Evolutionary conservation across 371 early-diverging fungal genomes (phyloP).

Genomic region (Mucor velutinosus): DNA sequence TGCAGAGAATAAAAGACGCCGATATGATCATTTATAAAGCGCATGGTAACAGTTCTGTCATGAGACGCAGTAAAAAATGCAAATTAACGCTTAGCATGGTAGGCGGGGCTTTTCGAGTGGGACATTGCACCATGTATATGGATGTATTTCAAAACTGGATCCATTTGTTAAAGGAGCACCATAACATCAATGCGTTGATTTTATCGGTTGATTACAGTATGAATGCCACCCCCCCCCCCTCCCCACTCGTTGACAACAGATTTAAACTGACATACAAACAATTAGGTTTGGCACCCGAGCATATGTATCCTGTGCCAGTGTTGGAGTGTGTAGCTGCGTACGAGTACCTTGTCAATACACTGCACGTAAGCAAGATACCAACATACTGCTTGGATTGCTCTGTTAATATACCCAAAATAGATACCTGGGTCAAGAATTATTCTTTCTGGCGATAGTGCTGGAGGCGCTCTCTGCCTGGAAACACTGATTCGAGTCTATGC

Average conservation of each 20-base stretch:
- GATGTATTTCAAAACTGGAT: conserved; percentile 47
- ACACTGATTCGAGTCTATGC: conserved; percentile 42
- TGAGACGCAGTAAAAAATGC: neutral
- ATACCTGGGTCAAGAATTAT: conserved; percentile 32
- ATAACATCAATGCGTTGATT: conserved; percentile 39
- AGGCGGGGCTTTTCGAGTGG: conserved; percentile 47
- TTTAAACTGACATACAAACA: neutral
- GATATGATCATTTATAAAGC: conserved; percentile 45
- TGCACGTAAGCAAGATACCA: conserved; percentile 16
- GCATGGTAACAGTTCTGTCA: conserved; percentile 28
- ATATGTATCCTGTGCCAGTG: conserved; percentile 43
- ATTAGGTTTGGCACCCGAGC: conserved; percentile 41
- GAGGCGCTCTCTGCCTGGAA: conserved; percentile 40
- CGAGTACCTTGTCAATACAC: conserved; percentile 29
- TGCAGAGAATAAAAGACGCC: conserved; percentile 31
- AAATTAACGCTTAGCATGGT: neutral
- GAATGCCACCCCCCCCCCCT: neutral
- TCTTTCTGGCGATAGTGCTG: conserved; percentile 42
- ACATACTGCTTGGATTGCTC: neutral
- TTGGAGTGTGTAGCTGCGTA: conserved; percentile 47
- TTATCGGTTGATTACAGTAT: conserved; percentile 46
- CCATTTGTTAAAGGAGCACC: conserved; percentile 29
- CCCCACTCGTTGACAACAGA: neutral
- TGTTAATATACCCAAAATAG: neutral
- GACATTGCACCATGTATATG: conserved; percentile 40